phyloP scores from a whole-genome alignment of 805 yeast species.

The Torulaspora maleeae region DNA sequence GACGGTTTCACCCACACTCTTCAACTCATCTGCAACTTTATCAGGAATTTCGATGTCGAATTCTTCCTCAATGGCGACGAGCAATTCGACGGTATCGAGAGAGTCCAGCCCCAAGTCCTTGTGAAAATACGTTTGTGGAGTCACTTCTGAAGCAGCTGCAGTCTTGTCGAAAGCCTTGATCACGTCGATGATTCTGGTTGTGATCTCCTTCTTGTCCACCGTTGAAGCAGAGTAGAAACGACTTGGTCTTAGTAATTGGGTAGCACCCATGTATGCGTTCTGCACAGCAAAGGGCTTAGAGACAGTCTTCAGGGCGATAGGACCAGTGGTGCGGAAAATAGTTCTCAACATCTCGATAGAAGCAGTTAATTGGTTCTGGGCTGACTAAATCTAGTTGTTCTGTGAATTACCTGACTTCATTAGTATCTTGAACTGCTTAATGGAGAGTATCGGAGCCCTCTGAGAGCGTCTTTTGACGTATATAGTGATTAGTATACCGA shows the following conservation, averaged over 20 bases:
- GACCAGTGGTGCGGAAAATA: conserved; percentile 40
- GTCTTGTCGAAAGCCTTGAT: conserved; percentile 61
- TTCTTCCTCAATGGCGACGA: conserved; percentile 94
- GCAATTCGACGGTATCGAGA: conserved; percentile 89
- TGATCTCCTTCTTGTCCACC: conserved; percentile 70
- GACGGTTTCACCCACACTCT: conserved; percentile 89
- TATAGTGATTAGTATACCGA: conserved; percentile 1
- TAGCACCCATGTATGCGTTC: conserved; percentile 29
- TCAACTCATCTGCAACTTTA: conserved; percentile 87
- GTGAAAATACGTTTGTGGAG: conserved; percentile 44
- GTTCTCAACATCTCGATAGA: conserved; percentile 47
- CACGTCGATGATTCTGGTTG: conserved; percentile 77
- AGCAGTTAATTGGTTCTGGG: neutral
- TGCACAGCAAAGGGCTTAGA: conserved; percentile 36
- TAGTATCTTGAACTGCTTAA: too few species aligned
- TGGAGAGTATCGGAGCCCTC: neutral
- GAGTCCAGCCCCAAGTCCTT: conserved; percentile 69
- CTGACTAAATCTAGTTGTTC: neutral
- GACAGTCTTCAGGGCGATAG: conserved; percentile 34
- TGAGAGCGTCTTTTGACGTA: neutral
- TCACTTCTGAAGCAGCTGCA: conserved; percentile 41
- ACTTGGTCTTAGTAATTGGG: conserved; percentile 17
- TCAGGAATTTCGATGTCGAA: conserved; percentile 82
- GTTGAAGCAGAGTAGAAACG: conserved; percentile 58
- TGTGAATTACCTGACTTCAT: too few species aligned